A percentile compares a stretch with the other conserved stretches of the same genome.
These are phyloP conservation scores for Debaryomycetaceae sp. DNA, from an alignment of 1,139 yeast species.

Conservation along the genomic window DNA sequence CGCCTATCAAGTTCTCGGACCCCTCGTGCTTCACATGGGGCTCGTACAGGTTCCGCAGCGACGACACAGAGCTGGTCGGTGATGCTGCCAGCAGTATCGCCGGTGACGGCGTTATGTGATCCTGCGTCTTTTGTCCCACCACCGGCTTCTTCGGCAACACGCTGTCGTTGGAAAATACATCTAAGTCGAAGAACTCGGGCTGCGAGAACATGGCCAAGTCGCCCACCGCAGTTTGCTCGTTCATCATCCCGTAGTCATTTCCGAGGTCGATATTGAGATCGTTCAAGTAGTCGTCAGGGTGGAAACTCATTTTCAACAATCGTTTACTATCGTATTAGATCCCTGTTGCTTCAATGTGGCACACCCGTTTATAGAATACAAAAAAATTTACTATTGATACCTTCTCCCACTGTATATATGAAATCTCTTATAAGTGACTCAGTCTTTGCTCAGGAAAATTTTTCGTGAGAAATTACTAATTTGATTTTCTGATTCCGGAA, in stretches of 20 bases:
- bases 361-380: too few relatives aligned
- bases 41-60: conserved; percentile 9
- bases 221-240: conserved; percentile 16
- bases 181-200: conserved; percentile 47
- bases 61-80: neutral
- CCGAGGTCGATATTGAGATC: conserved; percentile 37
- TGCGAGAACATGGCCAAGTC: conserved; percentile 46
- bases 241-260: conserved; percentile 20
- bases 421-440: too few relatives aligned
- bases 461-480: too few relatives aligned
- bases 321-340: neutral
- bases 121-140: conserved; percentile 1
- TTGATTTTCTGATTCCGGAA: too few relatives aligned
- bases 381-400: too few relatives aligned
- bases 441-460: too few relatives aligned
- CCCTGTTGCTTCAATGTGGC: too few relatives aligned
- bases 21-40: conserved; percentile 5
- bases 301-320: conserved; percentile 30
- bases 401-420: too few relatives aligned
- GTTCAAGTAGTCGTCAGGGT: conserved; percentile 42
- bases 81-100: neutral
- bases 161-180: conserved; percentile 31
- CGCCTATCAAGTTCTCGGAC: neutral
- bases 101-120: conserved; percentile 3
- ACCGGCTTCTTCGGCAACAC: conserved; percentile 14